Evolutionary conservation across 2,329 filamentous ascomycete genomes (phyloP).

Genomic region (Drechslera avenae): DNA sequence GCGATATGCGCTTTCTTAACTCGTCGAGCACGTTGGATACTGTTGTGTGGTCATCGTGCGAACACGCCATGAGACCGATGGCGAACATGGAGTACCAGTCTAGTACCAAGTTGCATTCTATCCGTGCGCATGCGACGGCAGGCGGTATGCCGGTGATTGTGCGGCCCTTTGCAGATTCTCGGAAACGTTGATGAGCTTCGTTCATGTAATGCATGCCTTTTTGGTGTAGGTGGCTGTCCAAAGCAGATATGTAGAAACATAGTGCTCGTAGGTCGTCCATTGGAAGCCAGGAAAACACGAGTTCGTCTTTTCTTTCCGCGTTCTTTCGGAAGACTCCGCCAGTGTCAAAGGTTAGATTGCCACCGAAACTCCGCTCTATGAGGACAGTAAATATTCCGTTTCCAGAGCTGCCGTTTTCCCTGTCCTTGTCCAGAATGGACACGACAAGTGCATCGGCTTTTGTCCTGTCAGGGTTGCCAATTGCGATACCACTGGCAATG

Average conservation of each 20-base stretch:
- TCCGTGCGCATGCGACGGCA: slow-evolving; percentile 43
- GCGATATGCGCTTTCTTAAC: slow-evolving; percentile 40
- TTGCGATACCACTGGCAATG: slow-evolving; percentile 70
- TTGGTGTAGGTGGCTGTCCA: slow-evolving; percentile 62
- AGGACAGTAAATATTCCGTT: slow-evolving; percentile 50
- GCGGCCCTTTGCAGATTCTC: slow-evolving; percentile 41
- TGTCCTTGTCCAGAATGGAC: slow-evolving; percentile 61
- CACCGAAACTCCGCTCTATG: slow-evolving; percentile 44
- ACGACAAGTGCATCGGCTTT: slow-evolving; percentile 60
- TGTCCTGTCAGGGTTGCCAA: slow-evolving; percentile 62
- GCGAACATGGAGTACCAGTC: slow-evolving; percentile 74
- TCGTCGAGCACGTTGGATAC: slow-evolving; percentile 6
- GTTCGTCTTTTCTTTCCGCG: slow-evolving; percentile 45
- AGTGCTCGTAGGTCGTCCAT: slow-evolving; percentile 65
- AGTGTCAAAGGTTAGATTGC: slow-evolving; percentile 49
- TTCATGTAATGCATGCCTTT: slow-evolving; percentile 61
- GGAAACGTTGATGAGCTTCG: slow-evolving; percentile 60
- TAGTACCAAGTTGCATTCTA: slow-evolving; percentile 68
- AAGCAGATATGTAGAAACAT: slow-evolving; percentile 63
- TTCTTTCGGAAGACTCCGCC: slow-evolving; percentile 51
- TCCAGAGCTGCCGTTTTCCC: slow-evolving; percentile 36
- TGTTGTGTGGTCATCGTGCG: slow-evolving; percentile 70
- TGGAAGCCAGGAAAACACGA: slow-evolving; percentile 66
- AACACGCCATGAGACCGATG: slow-evolving; percentile 70
- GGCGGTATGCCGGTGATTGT: slow-evolving; percentile 30